phyloP scores from a whole-genome alignment of 106 monocot species.

The Phalaenopsis equestris region DNA sequence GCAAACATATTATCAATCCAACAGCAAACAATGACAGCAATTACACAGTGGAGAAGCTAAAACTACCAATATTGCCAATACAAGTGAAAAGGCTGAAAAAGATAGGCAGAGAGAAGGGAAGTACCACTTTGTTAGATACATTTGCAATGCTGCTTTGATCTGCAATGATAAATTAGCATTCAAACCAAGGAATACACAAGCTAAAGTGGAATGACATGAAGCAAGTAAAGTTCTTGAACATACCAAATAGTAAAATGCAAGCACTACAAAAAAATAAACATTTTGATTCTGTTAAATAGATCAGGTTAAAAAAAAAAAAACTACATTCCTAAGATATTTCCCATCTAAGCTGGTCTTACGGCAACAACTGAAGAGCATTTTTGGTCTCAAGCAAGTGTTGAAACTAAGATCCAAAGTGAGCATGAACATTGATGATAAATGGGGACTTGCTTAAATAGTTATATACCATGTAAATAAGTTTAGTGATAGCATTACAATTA shows the following conservation, averaged over 20 bases:
- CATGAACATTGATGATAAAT: too few species aligned
- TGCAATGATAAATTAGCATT: not conserved
- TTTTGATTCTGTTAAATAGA: too few species aligned
- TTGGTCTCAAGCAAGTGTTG: not conserved
- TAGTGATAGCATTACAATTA: too few species aligned
- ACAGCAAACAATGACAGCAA: not conserved
- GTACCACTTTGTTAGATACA: slow-evolving; percentile 1
- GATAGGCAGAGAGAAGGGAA: not conserved
- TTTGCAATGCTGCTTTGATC: not conserved
- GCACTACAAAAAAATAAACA: too few species aligned
- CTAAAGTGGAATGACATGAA: not conserved
- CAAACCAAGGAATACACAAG: not conserved
- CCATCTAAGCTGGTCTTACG: not conserved
- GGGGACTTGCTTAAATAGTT: too few species aligned
- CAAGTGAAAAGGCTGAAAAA: not conserved
- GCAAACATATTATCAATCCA: not conserved
- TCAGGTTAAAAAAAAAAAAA: not conserved
- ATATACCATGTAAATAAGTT: too few species aligned
- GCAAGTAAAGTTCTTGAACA: not conserved
- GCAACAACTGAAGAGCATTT: not conserved
- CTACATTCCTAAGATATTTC: not conserved
- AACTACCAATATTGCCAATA: not conserved
- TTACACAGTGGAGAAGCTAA: not conserved
- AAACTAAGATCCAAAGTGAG: not conserved
- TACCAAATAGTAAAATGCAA: not conserved